Evolutionary conservation across 1,284 basidiomycete species (phyloP).

Genomic region (Leccinum subrobustum): DNA sequence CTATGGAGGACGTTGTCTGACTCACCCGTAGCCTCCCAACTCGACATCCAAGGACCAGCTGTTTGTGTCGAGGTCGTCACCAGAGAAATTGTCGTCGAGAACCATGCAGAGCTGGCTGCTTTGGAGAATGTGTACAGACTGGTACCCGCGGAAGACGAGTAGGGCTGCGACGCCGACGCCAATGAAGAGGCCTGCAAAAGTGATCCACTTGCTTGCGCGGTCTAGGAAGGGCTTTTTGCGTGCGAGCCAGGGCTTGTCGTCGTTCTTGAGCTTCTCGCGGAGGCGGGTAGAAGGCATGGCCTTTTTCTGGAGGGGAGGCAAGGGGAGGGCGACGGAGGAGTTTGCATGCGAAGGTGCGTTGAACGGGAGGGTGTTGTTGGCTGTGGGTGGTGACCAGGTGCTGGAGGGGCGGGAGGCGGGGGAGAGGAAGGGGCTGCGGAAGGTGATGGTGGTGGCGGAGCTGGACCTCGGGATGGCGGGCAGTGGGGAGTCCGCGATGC

Average conservation of each 20-base stretch:
- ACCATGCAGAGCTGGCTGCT: conserved; percentile 59
- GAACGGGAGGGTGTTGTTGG: conserved; percentile 26
- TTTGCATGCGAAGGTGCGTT: conserved; percentile 34
- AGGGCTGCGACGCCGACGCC: conserved; percentile 43
- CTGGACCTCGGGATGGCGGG: conserved; percentile 36
- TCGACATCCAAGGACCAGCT: conserved; percentile 69
- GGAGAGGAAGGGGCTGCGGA: conserved; percentile 66
- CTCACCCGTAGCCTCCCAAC: conserved; percentile 73
- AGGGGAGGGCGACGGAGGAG: conserved; percentile 34
- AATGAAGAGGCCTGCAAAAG: conserved; percentile 41
- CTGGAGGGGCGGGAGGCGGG: conserved; percentile 64
- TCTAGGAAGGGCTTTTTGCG: conserved; percentile 33
- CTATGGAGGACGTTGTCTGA: conserved; percentile 2
- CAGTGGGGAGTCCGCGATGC: conserved; percentile 10
- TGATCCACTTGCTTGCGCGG: conserved; percentile 44
- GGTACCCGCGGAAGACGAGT: conserved; percentile 35
- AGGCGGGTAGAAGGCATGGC: conserved; percentile 50
- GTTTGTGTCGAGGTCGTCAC: conserved; percentile 43
- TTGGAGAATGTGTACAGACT: conserved; percentile 37
- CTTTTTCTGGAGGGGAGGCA: conserved; percentile 41
- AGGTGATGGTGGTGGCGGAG: conserved; percentile 48
- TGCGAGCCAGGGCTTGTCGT: conserved; percentile 54
- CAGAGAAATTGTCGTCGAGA: conserved; percentile 67
- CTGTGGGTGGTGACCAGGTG: conserved; percentile 55
- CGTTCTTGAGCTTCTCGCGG: conserved; percentile 42